Percentiles rank a stretch among this genome's conserved stretches.
phyloP scores from a whole-genome alignment of 1,284 basidiomycete genomes.

The Rhizoctonia solani region DNA sequence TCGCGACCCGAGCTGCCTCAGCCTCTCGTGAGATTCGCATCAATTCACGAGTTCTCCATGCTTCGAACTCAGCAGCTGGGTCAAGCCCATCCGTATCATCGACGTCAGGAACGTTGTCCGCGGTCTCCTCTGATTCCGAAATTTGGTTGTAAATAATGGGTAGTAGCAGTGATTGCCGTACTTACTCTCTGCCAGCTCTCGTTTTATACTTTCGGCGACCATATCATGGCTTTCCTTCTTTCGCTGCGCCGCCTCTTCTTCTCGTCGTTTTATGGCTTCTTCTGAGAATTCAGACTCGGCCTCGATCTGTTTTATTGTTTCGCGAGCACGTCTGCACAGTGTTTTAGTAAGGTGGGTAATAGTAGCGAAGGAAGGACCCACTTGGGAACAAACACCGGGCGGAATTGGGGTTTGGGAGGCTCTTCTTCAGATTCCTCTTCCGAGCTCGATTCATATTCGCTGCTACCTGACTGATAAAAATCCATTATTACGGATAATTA shows the following conservation, averaged over 20 bases:
- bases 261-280: constrained; percentile 64
- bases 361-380: constrained; percentile 48
- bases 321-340: constrained; percentile 64
- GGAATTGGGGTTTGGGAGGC: constrained; percentile 61
- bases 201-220: constrained; percentile 83
- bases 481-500: neutral
- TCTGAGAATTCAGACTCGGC: constrained; percentile 68
- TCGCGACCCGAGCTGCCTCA: constrained; percentile 78
- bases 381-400: constrained; percentile 92
- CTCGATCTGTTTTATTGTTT: constrained; percentile 67
- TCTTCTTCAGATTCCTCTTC: constrained; percentile 45
- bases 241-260: constrained; percentile 71
- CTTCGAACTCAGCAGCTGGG: constrained; percentile 89
- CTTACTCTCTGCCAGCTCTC: constrained; percentile 82
- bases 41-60: constrained; percentile 93
- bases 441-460: constrained; percentile 50
- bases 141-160: neutral
- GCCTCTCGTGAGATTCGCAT: constrained; percentile 89
- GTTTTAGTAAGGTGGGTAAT: neutral
- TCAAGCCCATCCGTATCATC: constrained; percentile 96
- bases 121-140: constrained; percentile 72
- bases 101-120: constrained; percentile 79
- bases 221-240: constrained; percentile 81
- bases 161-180: constrained; percentile 34
- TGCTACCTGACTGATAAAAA: constrained; percentile 35